Evolutionary conservation across 495 filamentous ascomycete genomes (phyloP), one percentile per base, ranked within the genome.

Genomic region (Aspergillus cristatus): DNA sequence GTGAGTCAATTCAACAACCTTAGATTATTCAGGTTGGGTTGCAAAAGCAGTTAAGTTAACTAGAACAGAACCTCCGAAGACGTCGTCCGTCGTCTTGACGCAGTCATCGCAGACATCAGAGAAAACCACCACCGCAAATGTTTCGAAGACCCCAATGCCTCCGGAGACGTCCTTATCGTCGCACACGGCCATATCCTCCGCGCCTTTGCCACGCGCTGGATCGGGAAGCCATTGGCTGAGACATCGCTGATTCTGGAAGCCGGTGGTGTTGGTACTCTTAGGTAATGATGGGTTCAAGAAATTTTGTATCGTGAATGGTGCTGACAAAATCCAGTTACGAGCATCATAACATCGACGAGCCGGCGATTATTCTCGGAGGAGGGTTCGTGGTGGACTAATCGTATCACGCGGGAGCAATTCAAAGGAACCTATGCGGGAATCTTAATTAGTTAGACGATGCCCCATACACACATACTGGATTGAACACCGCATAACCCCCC

Each of bases 141-240:
- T 39, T 50, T 74, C 8, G 49, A 60, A n/a, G 35, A 52, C 41
- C 61, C 58, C 13, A 72, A 68, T 20, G 51, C 59, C 36, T 66
- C 68, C n/a, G 55, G 66, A 0, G 82, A 86, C 52, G 72, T 86
- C 1, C 54, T 86, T 1, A 40, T 86, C 14, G 79, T 86, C 16
- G 78, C 84, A 3, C 89, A 96, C 49, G 89, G 89, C 0, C 89
- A 94, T 57, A 86, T 94, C 18, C 67, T 94, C 20, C 71, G 89
- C 17, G 86, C 86, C 0, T 94, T 96, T 59, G 84, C 86, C 4
- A 89, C 93, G 78, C 70, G 89, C 14, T 96, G 89, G 89, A 70
- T 77, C 0, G 71, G 74, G 0, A 79, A 82, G 54, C 70, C 78
- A 14, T 57, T 95, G 46, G 67, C 57, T 7, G 65, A 68, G 28